Conservation (phyloP, 2,329 filamentous ascomycete genomes). For the Fusarium graminum region DNA sequence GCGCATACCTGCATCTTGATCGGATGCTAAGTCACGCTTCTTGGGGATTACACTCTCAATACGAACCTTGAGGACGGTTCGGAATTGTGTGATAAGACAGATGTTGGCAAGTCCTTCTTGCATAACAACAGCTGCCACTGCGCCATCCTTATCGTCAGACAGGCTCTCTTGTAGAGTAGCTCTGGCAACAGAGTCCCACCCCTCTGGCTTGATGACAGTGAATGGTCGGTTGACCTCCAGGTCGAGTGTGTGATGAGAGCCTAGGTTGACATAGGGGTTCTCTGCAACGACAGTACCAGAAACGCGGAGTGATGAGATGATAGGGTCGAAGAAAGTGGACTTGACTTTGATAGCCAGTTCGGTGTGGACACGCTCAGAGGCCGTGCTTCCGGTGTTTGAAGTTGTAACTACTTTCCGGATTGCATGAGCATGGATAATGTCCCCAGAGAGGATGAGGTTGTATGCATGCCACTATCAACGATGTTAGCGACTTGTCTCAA, state of each 20-base stretch:
- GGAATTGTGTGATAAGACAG: conserved; percentile 83
- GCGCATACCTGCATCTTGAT: conserved; percentile 77
- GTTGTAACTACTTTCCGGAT: conserved; percentile 67
- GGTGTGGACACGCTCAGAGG: conserved; percentile 68
- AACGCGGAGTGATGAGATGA: conserved; percentile 67
- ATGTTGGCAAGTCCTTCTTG: conserved; percentile 89
- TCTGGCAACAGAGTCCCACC: conserved; percentile 92
- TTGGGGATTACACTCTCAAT: conserved; percentile 76
- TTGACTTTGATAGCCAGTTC: conserved; percentile 69
- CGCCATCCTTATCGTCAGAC: conserved; percentile 81
- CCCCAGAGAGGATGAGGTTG: conserved; percentile 68
- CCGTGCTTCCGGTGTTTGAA: conserved; percentile 63
- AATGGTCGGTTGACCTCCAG: conserved; percentile 90
- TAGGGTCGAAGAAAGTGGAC: conserved; percentile 70
- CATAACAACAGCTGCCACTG: conserved; percentile 92
- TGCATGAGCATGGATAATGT: conserved; percentile 67
- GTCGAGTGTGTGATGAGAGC: conserved; percentile 75
- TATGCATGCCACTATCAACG: conserved; percentile 68
- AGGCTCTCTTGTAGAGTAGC: conserved; percentile 84
- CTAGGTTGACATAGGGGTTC: conserved; percentile 65
- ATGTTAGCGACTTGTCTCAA: conserved; percentile 34
- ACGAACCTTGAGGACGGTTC: conserved; percentile 75
- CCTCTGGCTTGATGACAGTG: conserved; percentile 82
- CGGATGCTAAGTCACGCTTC: conserved; percentile 73
- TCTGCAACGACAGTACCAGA: conserved; percentile 67